Conservation (phyloP, 768 basidiomycete genomes). For the Udeniomyces megalosporus region DNA sequence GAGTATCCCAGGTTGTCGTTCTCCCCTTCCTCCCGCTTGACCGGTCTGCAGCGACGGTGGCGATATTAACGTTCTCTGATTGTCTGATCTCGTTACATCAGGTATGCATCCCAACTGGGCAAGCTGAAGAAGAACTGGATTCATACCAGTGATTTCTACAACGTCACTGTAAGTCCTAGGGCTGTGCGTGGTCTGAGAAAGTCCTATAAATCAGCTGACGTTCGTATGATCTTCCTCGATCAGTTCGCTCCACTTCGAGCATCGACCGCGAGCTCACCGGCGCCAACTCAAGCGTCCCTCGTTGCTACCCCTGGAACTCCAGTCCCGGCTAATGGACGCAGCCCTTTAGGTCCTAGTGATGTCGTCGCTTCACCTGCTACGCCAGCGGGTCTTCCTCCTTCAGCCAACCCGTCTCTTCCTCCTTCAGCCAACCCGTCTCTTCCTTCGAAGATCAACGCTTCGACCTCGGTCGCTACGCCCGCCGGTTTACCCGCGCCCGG, state of each 20-base stretch:
- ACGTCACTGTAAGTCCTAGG: background rate
- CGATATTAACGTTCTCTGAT: background rate
- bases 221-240: background rate
- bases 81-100: background rate
- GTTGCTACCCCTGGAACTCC: background rate
- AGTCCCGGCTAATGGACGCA: background rate
- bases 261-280: background rate
- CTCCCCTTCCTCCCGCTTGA: background rate
- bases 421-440: too few species aligned
- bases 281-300: background rate
- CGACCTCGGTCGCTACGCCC: too few species aligned
- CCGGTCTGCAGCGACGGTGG: too few species aligned
- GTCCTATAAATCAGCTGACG: background rate
- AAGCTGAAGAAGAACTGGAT: conserved; percentile 16
- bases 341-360: background rate
- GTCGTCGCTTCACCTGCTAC: background rate
- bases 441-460: too few species aligned
- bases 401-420: background rate
- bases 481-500: too few species aligned
- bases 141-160: conserved; percentile 1
- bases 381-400: background rate
- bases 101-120: conserved; percentile 10
- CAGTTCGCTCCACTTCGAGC: background rate
- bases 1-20: background rate
- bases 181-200: too few species aligned